Evolutionary conservation across 2,329 filamentous ascomycete genomes (phyloP), one percentile per base, ranked within the genome.

Genomic region (Polytolypa hystricis): DNA sequence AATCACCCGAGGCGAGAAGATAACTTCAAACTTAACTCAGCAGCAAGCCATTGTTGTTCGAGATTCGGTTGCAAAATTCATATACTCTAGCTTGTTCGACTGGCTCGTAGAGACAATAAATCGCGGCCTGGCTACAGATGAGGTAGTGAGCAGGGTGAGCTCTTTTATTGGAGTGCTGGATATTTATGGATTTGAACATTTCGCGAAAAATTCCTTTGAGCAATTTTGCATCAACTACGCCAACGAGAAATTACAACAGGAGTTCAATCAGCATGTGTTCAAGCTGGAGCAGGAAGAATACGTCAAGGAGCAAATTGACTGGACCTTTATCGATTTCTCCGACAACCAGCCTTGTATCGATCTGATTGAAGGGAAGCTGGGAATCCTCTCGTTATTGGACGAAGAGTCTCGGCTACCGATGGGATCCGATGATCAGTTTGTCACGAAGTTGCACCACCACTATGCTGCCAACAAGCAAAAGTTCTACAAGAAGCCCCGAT

Each of bases 181-280:
- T 84, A 98, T 98, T 49, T 96, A 96, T 62, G 89, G 89, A 45
- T 98, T 98, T 55, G 91, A 98, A 61, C 91, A 96, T 64, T 98
- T 98, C 55, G 89, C 91, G 44, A 96, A 95, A 70, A 98, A 98
- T 67, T 98, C 91, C 1, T 98, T 98, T 53, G 91, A 98, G 60
- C 91, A 98, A 60, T 98, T 98, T 64, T 98, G 91, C 65, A 98
- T 98, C 74, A 98, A 98, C 64, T 98, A 98, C 55, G 91, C 91
- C 63, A 98, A 98, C 62, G 91, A 98, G 64, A 98, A 98, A 65
- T 69, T 98, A 37, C 91, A 98, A 58, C 91, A 98, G 60, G 89
- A 96, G 59, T 98, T 98, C 70, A 98, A 98, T 64, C 85, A 93
- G 58, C 91, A 98, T 55, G 91, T 98, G 23, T 98, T 98, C 74